Conservation (phyloP, 225 moss, liverwort and hornwort genomes). For the Rhytidiadelphus loreus region DNA sequence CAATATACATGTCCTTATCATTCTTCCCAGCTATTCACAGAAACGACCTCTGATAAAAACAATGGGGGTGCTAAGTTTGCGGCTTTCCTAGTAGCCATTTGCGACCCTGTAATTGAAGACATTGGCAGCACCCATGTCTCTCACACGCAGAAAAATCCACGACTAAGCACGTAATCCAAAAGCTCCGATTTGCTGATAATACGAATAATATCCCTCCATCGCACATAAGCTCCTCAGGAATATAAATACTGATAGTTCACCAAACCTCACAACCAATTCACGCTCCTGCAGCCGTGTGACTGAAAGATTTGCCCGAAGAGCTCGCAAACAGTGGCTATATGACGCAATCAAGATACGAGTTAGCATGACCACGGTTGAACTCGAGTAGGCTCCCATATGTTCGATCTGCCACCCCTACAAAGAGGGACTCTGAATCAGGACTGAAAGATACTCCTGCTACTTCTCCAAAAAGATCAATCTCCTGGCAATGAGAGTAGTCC, state of each 20-base stretch:
- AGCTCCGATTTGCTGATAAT: neutral
- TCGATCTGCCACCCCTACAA: conserved; percentile 90
- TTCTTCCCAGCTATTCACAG: conserved; percentile 26
- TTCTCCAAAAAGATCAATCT: conserved; percentile 92
- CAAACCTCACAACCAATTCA: neutral
- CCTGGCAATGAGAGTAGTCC: conserved; percentile 74
- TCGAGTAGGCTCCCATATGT: conserved; percentile 93
- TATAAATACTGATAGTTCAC: neutral
- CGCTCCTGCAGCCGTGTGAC: conserved; percentile 1
- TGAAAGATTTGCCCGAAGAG: neutral
- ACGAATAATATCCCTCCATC: neutral
- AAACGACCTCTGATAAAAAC: conserved; percentile 1
- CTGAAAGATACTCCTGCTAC: conserved; percentile 92
- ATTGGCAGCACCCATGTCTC: neutral
- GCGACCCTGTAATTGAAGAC: neutral
- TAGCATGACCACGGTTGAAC: conserved; percentile 63
- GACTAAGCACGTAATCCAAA: conserved; percentile 4
- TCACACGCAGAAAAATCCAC: conserved; percentile 9
- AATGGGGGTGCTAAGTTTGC: conserved; percentile 1
- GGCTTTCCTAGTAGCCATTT: conserved; percentile 8
- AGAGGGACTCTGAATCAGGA: conserved; percentile 87
- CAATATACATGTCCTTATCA: conserved; percentile 27
- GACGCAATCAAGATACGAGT: conserved; percentile 53
- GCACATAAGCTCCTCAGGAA: conserved; percentile 4
- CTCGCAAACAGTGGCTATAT: neutral